Evolutionary conservation across 148 eudicot species (phyloP).

Genomic region (Linanthus parryae): DNA sequence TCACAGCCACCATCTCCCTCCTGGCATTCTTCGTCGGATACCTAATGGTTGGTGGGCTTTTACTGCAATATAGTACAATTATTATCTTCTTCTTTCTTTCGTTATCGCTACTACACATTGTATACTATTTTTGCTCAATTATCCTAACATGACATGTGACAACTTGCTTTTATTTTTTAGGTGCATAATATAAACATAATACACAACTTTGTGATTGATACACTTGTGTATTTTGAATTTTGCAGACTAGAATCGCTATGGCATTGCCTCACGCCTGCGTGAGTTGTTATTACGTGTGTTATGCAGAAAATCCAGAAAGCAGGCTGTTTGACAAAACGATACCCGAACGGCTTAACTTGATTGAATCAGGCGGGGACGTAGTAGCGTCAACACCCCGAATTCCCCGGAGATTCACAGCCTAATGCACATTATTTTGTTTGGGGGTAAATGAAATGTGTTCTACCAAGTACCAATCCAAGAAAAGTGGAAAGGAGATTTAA

Average conservation of each 20-base stretch:
- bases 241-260: slow-evolving; percentile 94
- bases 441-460: too few relatives aligned
- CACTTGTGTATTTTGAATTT: not conserved
- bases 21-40: slow-evolving; percentile 82
- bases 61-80: too few relatives aligned
- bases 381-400: slow-evolving; percentile 71
- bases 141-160: not conserved
- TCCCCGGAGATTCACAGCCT: slow-evolving; percentile 53
- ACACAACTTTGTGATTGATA: too few relatives aligned
- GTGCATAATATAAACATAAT: not conserved
- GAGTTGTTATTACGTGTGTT: slow-evolving; percentile 91
- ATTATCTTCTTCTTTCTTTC: too few relatives aligned
- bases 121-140: not conserved
- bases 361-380: slow-evolving; percentile 49
- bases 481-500: too few relatives aligned
- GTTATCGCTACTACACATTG: not conserved
- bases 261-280: slow-evolving; percentile 97
- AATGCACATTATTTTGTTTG: too few relatives aligned
- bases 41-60: slow-evolving; percentile 66
- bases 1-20: slow-evolving; percentile 72
- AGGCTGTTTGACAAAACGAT: slow-evolving; percentile 67
- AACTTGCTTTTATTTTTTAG: not conserved
- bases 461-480: too few relatives aligned
- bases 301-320: slow-evolving; percentile 80
- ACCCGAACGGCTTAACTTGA: slow-evolving; percentile 37